Percentiles rank a stretch among this genome's conserved stretches.
Conservation (phyloP, 306 rosid genomes). For the Urtica urens region DNA sequence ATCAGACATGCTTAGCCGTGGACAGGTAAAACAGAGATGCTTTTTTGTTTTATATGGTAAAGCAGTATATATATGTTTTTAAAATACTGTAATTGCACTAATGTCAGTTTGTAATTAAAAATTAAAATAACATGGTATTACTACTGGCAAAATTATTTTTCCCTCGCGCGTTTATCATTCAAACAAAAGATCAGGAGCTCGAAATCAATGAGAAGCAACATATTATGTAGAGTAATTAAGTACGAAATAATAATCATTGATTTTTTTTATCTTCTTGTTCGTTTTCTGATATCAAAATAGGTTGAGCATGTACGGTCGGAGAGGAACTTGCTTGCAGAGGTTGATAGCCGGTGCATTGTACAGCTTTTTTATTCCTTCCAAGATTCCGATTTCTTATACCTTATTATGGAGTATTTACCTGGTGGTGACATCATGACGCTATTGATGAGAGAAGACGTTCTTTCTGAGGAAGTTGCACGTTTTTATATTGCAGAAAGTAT, state of each 20-base stretch:
- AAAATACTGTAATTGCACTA: too few species aligned
- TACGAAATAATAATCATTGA: too few species aligned
- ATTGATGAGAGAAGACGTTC: constrained; percentile 92
- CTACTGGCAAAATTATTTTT: too few species aligned
- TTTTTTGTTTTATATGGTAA: neutral
- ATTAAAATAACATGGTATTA: too few species aligned
- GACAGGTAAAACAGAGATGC: constrained; percentile 50
- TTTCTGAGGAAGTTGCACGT: constrained; percentile 85
- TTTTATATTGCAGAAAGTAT: constrained; percentile 97
- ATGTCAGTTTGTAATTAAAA: too few species aligned
- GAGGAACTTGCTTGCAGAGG: constrained; percentile 99
- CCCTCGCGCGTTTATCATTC: too few species aligned
- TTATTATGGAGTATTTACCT: constrained; percentile 97
- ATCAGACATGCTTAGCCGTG: constrained; percentile 99
- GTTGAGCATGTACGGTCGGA: constrained; percentile 99
- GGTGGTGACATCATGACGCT: constrained; percentile 99
- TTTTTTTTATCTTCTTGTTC: neutral
- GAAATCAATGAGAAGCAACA: too few species aligned
- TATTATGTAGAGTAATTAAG: too few species aligned
- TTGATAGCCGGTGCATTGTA: constrained; percentile 99
- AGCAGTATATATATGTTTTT: too few species aligned
- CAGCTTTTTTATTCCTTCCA: constrained; percentile 90
- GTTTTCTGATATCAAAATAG: constrained; percentile 24
- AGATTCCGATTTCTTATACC: constrained; percentile 90
- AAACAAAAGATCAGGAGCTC: too few species aligned